Percentiles rank a stretch among this genome's conserved stretches.
Evolutionary conservation across 306 rosid species (phyloP).

Genomic region (Arachis hypogaea): DNA sequence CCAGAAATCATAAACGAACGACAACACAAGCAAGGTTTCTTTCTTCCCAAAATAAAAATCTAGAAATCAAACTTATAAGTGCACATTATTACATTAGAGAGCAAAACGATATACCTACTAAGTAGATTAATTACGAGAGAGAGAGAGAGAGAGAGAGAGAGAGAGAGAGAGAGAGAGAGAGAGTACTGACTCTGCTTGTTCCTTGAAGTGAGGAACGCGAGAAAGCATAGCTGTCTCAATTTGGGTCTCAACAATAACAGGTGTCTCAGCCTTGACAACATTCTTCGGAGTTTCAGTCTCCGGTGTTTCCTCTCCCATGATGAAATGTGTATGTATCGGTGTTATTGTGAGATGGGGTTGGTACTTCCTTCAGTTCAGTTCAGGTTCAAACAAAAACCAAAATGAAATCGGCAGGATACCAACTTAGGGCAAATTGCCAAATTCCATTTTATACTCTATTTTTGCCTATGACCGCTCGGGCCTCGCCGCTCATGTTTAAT

Average conservation of each 20-base stretch:
- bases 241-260: conserved; percentile 45
- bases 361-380: neutral
- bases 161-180: neutral
- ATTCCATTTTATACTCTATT: neutral
- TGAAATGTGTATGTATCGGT: neutral
- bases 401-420: neutral
- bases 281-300: conserved; percentile 39
- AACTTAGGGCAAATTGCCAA: neutral
- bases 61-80: neutral
- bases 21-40: neutral
- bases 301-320: conserved; percentile 41
- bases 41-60: neutral
- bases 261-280: conserved; percentile 32
- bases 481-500: no score
- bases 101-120: neutral
- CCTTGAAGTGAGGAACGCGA: conserved; percentile 61
- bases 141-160: neutral
- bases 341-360: neutral
- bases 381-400: neutral
- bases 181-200: conserved; percentile 55
- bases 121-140: neutral
- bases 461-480: neutral
- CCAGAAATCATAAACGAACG: neutral
- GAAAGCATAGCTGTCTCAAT: conserved; percentile 54
- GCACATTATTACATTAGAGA: neutral